phyloP scores from a whole-genome alignment of 1,284 basidiomycete genomes.

The Puccinia hordei region DNA sequence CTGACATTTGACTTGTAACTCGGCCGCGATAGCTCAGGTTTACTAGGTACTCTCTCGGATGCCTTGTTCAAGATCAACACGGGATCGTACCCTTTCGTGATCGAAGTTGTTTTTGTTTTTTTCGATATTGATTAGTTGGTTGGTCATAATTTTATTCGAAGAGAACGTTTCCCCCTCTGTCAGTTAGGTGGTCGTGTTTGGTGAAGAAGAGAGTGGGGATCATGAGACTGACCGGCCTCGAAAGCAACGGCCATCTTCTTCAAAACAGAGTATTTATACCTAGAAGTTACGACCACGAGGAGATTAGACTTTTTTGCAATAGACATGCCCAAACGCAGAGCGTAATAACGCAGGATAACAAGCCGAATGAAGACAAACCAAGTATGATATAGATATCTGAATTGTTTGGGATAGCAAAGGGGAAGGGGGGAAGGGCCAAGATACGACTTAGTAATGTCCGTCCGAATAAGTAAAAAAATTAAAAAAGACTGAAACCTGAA shows the following conservation, averaged over 20 bases:
- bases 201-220: too few species aligned
- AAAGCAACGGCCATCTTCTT: constrained; percentile 50
- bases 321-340: too few species aligned
- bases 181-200: not conserved
- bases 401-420: not conserved
- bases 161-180: not conserved
- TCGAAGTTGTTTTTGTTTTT: not conserved
- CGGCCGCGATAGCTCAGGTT: constrained; percentile 36
- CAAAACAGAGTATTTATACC: constrained; percentile 51
- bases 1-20: not conserved
- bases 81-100: constrained; percentile 40
- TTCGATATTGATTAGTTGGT: not conserved
- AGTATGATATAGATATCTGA: constrained; percentile 48
- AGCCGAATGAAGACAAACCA: constrained; percentile 20
- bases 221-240: constrained; percentile 28
- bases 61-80: constrained; percentile 46
- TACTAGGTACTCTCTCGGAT: constrained; percentile 16
- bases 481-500: too few species aligned
- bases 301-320: not conserved
- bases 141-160: not conserved
- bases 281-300: not conserved
- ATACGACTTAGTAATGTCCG: not conserved
- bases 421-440: not conserved
- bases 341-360: not conserved
- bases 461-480: too few species aligned